Evolutionary conservation across 108 stramenopile genomes (phyloP).

Genomic region (Epithemia pelagica): DNA sequence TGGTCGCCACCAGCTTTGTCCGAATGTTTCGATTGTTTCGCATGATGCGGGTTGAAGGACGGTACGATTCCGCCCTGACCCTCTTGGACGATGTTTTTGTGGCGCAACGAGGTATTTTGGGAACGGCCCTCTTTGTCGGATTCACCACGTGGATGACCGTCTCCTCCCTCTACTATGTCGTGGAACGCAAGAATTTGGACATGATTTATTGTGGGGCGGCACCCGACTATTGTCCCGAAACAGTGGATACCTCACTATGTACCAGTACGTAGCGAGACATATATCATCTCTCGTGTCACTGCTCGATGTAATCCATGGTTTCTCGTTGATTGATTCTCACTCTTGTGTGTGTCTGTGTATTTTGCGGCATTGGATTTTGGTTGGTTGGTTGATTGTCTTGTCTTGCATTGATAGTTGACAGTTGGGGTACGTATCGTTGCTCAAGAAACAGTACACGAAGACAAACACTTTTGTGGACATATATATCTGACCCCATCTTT

Average conservation of each 20-base stretch:
- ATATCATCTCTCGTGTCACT: no score
- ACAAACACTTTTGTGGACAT: no score
- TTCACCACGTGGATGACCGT: conserved; percentile 77
- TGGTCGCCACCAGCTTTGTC: conserved; percentile 59
- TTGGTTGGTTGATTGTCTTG: no score
- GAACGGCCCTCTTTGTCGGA: conserved; percentile 80
- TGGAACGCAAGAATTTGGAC: conserved; percentile 61
- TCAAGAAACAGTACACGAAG: no score
- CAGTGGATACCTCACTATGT: conserved; percentile 57
- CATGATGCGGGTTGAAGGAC: conserved; percentile 86
- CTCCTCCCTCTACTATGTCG: conserved; percentile 69
- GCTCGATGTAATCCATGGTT: no score
- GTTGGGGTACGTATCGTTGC: not conserved
- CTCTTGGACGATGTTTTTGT: conserved; percentile 74
- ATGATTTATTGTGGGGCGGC: conserved; percentile 80
- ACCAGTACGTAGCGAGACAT: not conserved
- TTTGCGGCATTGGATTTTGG: no score
- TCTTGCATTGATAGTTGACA: not conserved
- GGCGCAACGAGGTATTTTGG: conserved; percentile 63
- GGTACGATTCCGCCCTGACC: conserved; percentile 69
- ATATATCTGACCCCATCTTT: no score
- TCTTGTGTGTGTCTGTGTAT: no score
- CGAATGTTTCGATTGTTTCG: conserved; percentile 87
- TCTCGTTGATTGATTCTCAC: no score
- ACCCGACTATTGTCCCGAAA: conserved; percentile 33